Evolutionary conservation across 1,139 yeast species (phyloP).

Genomic region (Candida tetrigidarum): DNA sequence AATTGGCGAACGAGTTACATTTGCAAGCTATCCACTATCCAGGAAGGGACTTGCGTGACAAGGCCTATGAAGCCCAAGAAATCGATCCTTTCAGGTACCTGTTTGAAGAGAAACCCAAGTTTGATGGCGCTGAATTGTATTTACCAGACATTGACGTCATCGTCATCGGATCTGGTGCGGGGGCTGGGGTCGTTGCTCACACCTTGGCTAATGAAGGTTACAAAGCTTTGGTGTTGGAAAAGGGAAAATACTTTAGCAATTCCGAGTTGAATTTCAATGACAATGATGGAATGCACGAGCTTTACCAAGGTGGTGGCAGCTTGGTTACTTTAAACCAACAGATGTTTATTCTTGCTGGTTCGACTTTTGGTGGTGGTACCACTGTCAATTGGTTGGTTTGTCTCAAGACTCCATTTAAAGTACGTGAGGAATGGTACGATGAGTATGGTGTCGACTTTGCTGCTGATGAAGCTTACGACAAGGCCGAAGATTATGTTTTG

Average conservation of each 20-base stretch:
- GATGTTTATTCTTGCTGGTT: constrained; percentile 51
- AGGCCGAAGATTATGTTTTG: constrained; percentile 53
- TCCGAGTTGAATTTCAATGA: constrained; percentile 45
- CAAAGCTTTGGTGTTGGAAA: constrained; percentile 54
- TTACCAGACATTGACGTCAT: constrained; percentile 48
- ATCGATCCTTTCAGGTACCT: constrained; percentile 32
- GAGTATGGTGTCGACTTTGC: constrained; percentile 54
- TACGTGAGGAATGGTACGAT: constrained; percentile 59
- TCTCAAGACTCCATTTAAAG: constrained; percentile 55
- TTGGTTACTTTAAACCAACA: constrained; percentile 40
- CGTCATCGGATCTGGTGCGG: constrained; percentile 60
- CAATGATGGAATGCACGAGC: constrained; percentile 34
- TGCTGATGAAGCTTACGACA: constrained; percentile 47
- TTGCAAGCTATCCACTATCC: constrained; percentile 40
- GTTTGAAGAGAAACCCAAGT: constrained; percentile 36
- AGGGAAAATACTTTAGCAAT: constrained; percentile 50
- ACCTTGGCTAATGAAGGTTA: constrained; percentile 50
- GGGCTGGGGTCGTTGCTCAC: constrained; percentile 62
- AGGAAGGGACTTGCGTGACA: constrained; percentile 32
- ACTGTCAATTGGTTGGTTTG: constrained; percentile 67
- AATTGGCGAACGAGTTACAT: constrained; percentile 38
- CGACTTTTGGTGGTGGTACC: constrained; percentile 65
- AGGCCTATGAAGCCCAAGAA: constrained; percentile 30
- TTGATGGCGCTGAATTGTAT: constrained; percentile 35
- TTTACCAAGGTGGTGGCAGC: constrained; percentile 49